Conservation (phyloP, 805 yeast genomes). For the Wickerhamomyces pijperi region DNA sequence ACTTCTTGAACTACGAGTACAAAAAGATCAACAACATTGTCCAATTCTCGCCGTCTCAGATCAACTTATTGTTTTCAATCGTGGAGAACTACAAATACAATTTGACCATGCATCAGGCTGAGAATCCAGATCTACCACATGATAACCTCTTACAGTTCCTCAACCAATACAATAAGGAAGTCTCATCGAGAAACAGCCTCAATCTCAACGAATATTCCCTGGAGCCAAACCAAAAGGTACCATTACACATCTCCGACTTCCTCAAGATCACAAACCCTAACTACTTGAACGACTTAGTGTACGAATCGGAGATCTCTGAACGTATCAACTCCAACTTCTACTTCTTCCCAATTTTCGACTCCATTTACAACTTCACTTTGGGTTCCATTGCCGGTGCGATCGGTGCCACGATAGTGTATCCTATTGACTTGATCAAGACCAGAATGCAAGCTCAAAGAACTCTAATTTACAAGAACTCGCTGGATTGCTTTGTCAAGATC, state of each 20-base stretch:
- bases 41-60: conserved; percentile 31
- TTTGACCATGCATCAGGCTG: conserved; percentile 10
- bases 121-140: conserved; percentile 1
- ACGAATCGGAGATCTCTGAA: conserved; percentile 9
- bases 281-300: conserved; percentile 18
- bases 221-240: not conserved
- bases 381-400: conserved; percentile 96
- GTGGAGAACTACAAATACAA: conserved; percentile 20
- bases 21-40: conserved; percentile 29
- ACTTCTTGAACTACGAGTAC: conserved; percentile 23
- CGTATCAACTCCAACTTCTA: conserved; percentile 22
- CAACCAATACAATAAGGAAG: not conserved
- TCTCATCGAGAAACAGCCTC: not conserved
- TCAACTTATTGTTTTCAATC: conserved; percentile 23
- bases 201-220: not conserved
- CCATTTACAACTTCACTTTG: conserved; percentile 74
- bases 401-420: conserved; percentile 97
- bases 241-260: conserved; percentile 25
- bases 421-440: conserved; percentile 91
- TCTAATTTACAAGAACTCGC: conserved; percentile 62
- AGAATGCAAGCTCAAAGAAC: conserved; percentile 94
- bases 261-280: conserved; percentile 30
- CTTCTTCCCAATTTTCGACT: conserved; percentile 64
- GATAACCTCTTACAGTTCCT: not conserved
- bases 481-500: conserved; percentile 79